phyloP scores from a whole-genome alignment of 2,329 filamentous ascomycete genomes.

The Ophiostoma sp. region DNA sequence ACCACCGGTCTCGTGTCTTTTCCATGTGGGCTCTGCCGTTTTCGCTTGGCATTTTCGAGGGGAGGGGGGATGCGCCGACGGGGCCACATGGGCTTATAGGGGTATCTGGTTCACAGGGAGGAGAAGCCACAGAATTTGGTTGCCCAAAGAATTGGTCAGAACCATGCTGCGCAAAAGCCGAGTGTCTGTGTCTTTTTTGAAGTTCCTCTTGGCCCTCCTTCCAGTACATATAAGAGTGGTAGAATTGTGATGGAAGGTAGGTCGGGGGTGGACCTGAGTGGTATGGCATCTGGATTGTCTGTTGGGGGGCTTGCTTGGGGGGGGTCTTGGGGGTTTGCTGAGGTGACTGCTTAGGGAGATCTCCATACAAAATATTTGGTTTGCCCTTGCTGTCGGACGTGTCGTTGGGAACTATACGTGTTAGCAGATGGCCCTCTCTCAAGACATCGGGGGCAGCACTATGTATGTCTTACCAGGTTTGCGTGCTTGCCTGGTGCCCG shows the following conservation, averaged over 20 bases:
- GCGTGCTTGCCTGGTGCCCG: slow-evolving; percentile 9
- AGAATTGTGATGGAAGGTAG: not conserved
- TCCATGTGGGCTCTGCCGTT: not conserved
- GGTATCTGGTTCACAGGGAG: not conserved
- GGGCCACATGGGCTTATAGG: not conserved
- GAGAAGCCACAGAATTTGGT: not conserved
- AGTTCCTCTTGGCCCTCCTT: not conserved
- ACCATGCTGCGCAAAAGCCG: not conserved
- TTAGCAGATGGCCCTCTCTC: not conserved
- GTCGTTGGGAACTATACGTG: not conserved
- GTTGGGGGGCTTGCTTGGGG: not conserved
- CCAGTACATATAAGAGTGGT: not conserved
- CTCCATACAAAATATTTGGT: slow-evolving; percentile 24
- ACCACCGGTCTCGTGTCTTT: not conserved
- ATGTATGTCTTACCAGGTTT: not conserved
- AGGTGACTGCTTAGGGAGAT: not conserved
- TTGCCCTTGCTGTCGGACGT: slow-evolving; percentile 14
- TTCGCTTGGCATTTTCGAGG: not conserved
- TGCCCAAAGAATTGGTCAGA: slow-evolving; percentile 2
- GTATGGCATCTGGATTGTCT: not conserved
- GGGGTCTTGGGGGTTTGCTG: not conserved
- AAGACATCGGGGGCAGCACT: not conserved
- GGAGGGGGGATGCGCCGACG: not conserved
- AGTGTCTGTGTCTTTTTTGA: not conserved
- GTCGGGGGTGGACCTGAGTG: not conserved